Evolutionary conservation across 2,329 filamentous ascomycete genomes (phyloP), one percentile per base, ranked within the genome.

Genomic region (Colletotrichum sp.): DNA sequence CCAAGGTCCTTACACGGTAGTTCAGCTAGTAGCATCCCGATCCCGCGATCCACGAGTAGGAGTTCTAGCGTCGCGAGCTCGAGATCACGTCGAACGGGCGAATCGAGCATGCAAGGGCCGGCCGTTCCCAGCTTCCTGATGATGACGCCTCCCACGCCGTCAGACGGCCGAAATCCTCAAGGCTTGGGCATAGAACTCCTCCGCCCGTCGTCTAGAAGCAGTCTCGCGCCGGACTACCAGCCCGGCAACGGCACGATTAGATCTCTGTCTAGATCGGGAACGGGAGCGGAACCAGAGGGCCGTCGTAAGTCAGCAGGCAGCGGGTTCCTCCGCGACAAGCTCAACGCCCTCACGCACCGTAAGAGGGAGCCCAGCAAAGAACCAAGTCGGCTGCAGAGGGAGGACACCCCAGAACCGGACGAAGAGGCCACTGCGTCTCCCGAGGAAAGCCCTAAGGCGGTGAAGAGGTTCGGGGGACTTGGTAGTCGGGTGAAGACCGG

Each of bases 61-160:
- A 89, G 89, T 80, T 91, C 90, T 69, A 92, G 90, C 79, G 81
- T 89, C 18, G 87, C 88, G 12, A 89, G 87, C 76, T 82, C 84
- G 32, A 85, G 83, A 26, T 91, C 89, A 0, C 84, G 86, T 74
- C 81, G 80, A 59, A 84, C 83, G 7, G 82, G 83, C 28, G 81
- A 80, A 10, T 80, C 82, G 13, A 80, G 77, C 60, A 75, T 63
- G 13, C 79, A 78, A 7, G 78, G 78, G 4, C 80, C 81, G 15
- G 78, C 80, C 30, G 79, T 87, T 4, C 87, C 87, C 6, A 80
- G 83, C n/a, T 87, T 85, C 61, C 79, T 88, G 26, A 86, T 86
- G 82, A 88, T 88, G 87, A 88, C 87, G 43, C 87, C 87, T 6
- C 87, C 87, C 16, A 87, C 87, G 28, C 87, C 87, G 4, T 77